These are phyloP conservation scores for Lotus japonicus DNA, from an alignment of 306 rosid species.

Conservation along the genomic window DNA sequence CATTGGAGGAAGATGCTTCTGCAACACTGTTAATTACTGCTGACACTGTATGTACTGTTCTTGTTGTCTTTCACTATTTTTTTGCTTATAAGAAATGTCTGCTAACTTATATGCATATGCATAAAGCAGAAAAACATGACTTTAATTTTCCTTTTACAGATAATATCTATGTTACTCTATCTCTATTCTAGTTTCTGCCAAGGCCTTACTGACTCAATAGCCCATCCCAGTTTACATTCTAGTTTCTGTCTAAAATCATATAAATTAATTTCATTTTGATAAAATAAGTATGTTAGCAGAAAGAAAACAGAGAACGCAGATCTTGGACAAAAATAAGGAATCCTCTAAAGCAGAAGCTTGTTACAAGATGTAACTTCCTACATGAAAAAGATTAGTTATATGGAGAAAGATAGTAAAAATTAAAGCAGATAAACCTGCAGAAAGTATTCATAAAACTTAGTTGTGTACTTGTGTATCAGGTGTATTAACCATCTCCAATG, in stretches of 20 bases:
- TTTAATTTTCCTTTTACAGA: not conserved
- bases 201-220: not conserved
- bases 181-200: not conserved
- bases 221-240: not conserved
- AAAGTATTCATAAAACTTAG: not conserved
- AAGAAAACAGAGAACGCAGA: slow-evolving; percentile 1
- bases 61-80: slow-evolving; percentile 6
- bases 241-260: not conserved
- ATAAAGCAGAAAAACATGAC: not conserved
- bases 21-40: slow-evolving; percentile 70
- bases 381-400: not conserved
- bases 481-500: not conserved
- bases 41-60: slow-evolving; percentile 61
- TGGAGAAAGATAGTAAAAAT: not conserved
- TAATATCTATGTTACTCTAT: not conserved
- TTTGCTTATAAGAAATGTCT: not conserved
- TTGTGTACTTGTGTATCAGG: not conserved
- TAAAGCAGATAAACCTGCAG: not conserved
- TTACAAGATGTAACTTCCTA: not conserved
- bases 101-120: not conserved
- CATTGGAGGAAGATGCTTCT: slow-evolving; percentile 41
- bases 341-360: not conserved
- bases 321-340: not conserved
- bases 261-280: not conserved
- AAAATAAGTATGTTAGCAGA: not conserved